Conservation (phyloP, 2,329 filamentous ascomycete genomes). For the Arthrobotrys iridis region DNA sequence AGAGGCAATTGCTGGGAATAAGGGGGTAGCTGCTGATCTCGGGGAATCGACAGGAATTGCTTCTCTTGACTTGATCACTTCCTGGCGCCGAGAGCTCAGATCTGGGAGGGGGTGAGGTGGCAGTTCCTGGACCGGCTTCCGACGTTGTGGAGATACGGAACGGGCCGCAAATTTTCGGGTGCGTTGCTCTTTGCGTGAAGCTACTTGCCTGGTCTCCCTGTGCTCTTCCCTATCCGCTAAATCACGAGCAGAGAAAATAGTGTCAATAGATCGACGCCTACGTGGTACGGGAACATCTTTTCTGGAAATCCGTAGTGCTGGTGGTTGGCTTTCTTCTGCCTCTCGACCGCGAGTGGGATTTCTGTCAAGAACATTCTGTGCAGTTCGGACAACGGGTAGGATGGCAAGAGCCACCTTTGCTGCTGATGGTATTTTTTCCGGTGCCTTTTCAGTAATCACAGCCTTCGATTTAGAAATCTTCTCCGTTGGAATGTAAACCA, state of each 20-base stretch:
- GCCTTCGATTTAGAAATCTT: background rate
- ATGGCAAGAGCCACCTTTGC: background rate
- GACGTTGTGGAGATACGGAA: constrained; percentile 29
- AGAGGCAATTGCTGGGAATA: constrained; percentile 28
- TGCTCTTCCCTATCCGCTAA: background rate
- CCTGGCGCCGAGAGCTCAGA: background rate
- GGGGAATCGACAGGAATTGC: background rate
- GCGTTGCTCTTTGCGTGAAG: background rate
- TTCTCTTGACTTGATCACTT: background rate
- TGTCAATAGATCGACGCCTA: constrained; percentile 31
- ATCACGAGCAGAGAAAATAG: constrained; percentile 17
- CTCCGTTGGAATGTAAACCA: background rate
- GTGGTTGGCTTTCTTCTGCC: background rate
- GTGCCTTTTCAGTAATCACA: background rate
- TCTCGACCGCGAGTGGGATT: background rate
- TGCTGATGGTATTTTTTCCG: background rate
- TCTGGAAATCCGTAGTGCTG: background rate
- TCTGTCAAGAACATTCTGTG: background rate
- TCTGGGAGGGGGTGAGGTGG: background rate
- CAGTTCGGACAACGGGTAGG: background rate
- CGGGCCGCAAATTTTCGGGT: background rate
- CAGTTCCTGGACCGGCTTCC: background rate
- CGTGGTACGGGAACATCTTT: background rate
- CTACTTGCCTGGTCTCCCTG: background rate
- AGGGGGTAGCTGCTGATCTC: background rate